These are phyloP conservation scores for Tetraselmis striata DNA, from an alignment of 139 green algal species.

Conservation along the genomic window DNA sequence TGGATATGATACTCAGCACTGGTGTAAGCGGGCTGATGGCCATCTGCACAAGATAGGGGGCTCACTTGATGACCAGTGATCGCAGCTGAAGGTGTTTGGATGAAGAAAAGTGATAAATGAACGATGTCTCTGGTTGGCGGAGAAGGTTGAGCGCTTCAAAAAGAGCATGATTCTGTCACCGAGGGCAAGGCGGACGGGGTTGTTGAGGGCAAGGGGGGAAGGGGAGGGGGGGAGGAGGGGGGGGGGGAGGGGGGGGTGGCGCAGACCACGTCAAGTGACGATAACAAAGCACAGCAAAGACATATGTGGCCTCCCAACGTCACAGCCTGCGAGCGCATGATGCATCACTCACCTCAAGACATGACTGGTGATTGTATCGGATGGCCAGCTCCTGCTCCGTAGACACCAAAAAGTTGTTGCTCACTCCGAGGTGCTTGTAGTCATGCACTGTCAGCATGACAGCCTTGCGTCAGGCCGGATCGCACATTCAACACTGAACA, in stretches of 20 bases:
- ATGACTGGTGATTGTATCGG: not conserved
- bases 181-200: no score
- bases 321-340: no score
- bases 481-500: no score
- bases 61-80: not conserved
- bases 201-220: no score
- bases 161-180: conserved; percentile 7
- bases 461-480: no score
- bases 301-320: no score
- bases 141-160: not conserved
- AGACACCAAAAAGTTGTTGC: conserved; percentile 2
- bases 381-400: not conserved
- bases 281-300: no score
- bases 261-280: no score
- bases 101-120: not conserved
- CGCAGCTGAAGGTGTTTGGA: not conserved
- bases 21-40: no score
- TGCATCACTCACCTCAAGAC: conserved; percentile 1
- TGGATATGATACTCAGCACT: not conserved
- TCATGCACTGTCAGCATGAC: conserved; percentile 10
- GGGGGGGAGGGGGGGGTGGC: no score
- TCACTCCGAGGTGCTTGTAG: conserved; percentile 12
- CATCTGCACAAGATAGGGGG: no score
- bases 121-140: not conserved
- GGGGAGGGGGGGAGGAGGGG: no score